Evolutionary conservation across 768 basidiomycete species (phyloP).

Genomic region (Omphalotus guepiniiformis): DNA sequence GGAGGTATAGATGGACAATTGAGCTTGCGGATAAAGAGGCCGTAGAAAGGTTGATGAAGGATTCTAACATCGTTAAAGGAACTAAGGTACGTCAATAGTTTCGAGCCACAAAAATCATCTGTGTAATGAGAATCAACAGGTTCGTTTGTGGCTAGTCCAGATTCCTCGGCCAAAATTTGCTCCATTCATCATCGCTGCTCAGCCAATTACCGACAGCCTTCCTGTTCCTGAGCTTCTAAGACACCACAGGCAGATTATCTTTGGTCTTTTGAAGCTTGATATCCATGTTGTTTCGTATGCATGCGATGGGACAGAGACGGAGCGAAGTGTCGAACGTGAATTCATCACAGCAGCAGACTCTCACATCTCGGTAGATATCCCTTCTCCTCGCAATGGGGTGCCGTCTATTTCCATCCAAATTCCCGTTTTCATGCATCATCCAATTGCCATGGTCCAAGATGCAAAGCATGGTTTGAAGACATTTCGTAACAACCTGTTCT

Average conservation of each 20-base stretch:
- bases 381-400: neutral
- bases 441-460: conserved; percentile 26
- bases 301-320: conserved; percentile 32
- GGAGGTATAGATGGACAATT: conserved; percentile 19
- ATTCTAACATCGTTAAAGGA: conserved; percentile 6
- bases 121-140: conserved; percentile 18
- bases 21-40: conserved; percentile 18
- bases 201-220: conserved; percentile 21
- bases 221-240: conserved; percentile 16
- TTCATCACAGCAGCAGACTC: conserved; percentile 9
- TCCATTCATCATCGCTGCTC: conserved; percentile 30
- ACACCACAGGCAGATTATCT: conserved; percentile 15
- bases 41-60: conserved; percentile 12
- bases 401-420: conserved; percentile 8
- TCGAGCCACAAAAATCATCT: neutral
- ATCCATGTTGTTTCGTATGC: conserved; percentile 28
- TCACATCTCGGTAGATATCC: conserved; percentile 2
- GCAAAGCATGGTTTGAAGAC: conserved; percentile 31
- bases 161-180: conserved; percentile 28
- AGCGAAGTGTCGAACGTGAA: conserved; percentile 22
- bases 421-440: conserved; percentile 12
- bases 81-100: conserved; percentile 15
- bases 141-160: conserved; percentile 28
- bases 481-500: conserved; percentile 25
- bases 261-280: conserved; percentile 18